phyloP scores from a whole-genome alignment of 768 basidiomycete genomes.

The Cystofilobasidium macerans region DNA sequence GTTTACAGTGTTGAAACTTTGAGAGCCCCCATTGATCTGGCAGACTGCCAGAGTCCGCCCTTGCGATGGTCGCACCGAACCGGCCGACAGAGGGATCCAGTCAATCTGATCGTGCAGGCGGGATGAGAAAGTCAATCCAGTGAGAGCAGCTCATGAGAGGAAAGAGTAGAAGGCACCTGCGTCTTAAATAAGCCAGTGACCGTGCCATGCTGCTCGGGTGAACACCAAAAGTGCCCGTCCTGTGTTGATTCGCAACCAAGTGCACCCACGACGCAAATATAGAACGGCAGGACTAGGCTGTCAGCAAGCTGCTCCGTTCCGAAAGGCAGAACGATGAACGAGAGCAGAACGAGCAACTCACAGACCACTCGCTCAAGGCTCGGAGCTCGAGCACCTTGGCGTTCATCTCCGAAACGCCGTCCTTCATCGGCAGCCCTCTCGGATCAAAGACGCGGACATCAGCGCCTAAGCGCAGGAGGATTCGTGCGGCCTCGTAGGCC shows the following conservation, averaged over 20 bases:
- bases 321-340: too few relatives aligned
- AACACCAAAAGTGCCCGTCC: conserved; percentile 32
- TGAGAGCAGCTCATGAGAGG: too few relatives aligned
- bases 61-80: conserved; percentile 38
- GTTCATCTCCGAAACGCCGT: conserved; percentile 30
- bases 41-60: conserved; percentile 36
- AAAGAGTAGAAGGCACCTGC: conserved; percentile 29
- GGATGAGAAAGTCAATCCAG: too few relatives aligned
- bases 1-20: conserved; percentile 36
- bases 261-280: not conserved
- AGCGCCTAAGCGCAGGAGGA: conserved; percentile 33
- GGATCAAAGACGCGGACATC: conserved; percentile 38
- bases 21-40: conserved; percentile 33
- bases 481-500: conserved; percentile 36
- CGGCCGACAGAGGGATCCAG: conserved; percentile 38
- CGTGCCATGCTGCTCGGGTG: conserved; percentile 37
- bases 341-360: conserved; percentile 9
- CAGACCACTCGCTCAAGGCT: conserved; percentile 8
- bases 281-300: too few relatives aligned
- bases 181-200: conserved; percentile 39
- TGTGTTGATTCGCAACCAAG: conserved; percentile 28
- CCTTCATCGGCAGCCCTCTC: conserved; percentile 19
- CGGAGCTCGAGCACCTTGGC: conserved; percentile 35
- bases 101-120: conserved; percentile 23
- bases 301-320: too few relatives aligned